Base-by-base conservation (phyloP, 768 basidiomycete genomes). In the Tulasnella sp. region DNA sequence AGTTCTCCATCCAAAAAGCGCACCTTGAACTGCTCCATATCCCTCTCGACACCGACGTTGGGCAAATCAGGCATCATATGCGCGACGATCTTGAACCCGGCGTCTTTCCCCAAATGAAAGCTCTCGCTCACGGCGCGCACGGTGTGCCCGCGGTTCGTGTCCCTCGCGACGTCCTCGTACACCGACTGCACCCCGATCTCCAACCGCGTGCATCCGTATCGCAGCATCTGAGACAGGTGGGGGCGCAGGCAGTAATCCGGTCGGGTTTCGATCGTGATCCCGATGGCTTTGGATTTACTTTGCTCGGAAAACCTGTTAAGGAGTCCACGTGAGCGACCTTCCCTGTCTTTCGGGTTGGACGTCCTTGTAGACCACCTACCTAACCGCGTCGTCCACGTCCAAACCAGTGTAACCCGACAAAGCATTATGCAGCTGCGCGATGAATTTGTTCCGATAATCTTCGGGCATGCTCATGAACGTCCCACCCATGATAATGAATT, bases 31-130 rank as follows among this genome's bases (percentile, higher is more conserved):
- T 98, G 97, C 77, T 95, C 95, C 63, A 99, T 86, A 80, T 99
- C 97, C 72, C 97, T 88, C 82, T 98, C 97, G 73, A 96, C 86
- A 39, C 97, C 97, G 72, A 98, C 93, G 79, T 99, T 99, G 9
- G 96, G 96, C 9, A 98, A 86, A 80, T 99, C 96, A 16, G 95
- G 95, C 95, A 99, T 99, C 97, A 98, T 98, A 79, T 99, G 97
- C 22, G 95, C 95, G 35, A 99, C 97, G 70, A 99, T 95, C 81
- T 99, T 99, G 89, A 97, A 99, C 4, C 97, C 97, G 1, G 96
- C 97, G 77, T 99, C 96, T 80, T 99, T 99, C 22, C 95, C 90
- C 77, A 99, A 88, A 78, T 98, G 96, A 81, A 99, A 99, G 14
- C 91, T 92, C 80, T 99, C 96, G 63, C 92, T 89, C 69, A 98